Evolutionary conservation across 225 moss, liverwort and hornwort species (phyloP).

Genomic region (Pseudoscleropodium purum): DNA sequence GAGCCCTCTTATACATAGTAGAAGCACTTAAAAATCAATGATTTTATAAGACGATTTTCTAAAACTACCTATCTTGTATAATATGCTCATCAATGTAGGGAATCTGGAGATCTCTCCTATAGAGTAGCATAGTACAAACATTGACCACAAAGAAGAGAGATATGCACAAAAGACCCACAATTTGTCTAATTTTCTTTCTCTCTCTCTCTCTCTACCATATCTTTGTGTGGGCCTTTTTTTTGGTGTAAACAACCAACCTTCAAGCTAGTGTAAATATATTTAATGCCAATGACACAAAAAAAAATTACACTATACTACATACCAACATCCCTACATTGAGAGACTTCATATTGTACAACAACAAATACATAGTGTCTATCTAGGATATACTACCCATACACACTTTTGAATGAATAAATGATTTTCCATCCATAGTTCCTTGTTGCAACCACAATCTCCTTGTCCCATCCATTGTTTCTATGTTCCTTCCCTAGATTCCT

Average conservation of each 20-base stretch:
- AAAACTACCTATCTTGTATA: fast-evolving
- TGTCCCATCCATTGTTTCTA: background rate
- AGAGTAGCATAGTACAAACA: fast-evolving
- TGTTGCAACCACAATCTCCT: background rate
- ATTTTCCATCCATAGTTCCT: background rate
- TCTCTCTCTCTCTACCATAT: fast-evolving
- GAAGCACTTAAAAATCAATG: background rate
- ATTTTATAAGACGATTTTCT: fast-evolving
- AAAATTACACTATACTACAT: background rate
- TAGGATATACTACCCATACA: background rate
- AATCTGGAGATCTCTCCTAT: background rate
- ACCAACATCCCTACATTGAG: background rate
- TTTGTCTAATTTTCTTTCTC: background rate
- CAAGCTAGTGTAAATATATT: background rate
- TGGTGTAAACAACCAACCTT: background rate
- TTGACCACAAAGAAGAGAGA: fast-evolving
- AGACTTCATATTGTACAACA: background rate
- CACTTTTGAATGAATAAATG: background rate
- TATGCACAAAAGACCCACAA: background rate
- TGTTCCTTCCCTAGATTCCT: background rate
- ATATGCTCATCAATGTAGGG: background rate
- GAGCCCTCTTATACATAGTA: fast-evolving
- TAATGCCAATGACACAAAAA: background rate
- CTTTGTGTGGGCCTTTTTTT: background rate
- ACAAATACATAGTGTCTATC: background rate